Evolutionary conservation across 2,329 filamentous ascomycete species (phyloP).

Genomic region (Gnomoniopsis smithogilvyi): DNA sequence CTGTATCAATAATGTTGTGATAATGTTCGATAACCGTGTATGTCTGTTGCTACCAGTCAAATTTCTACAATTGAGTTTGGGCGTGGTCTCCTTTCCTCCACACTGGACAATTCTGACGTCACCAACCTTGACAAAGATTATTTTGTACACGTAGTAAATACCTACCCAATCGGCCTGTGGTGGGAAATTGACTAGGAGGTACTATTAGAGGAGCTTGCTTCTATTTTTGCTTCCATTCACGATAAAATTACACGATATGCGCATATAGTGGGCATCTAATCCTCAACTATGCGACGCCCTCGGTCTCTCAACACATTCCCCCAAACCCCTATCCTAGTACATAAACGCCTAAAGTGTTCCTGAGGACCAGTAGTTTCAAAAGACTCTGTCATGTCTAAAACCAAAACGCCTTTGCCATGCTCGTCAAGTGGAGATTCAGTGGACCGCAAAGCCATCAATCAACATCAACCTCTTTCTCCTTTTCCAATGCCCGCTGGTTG

Average conservation of each 20-base stretch:
- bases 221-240: not conserved
- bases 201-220: too few species aligned
- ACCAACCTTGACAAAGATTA: too few species aligned
- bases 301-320: not conserved
- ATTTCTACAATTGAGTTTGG: too few species aligned
- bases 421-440: conserved; percentile 14
- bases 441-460: conserved; percentile 3
- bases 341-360: not conserved
- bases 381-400: conserved; percentile 9
- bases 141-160: too few species aligned
- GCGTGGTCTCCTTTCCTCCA: too few species aligned
- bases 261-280: not conserved
- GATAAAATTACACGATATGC: not conserved
- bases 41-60: too few species aligned
- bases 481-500: conserved; percentile 52
- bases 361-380: not conserved
- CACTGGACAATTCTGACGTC: too few species aligned
- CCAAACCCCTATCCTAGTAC: not conserved
- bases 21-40: too few species aligned
- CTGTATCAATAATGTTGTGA: too few species aligned
- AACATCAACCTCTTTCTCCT: conserved; percentile 19
- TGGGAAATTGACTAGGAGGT: too few species aligned
- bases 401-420: conserved; percentile 15
- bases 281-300: conserved; percentile 1
- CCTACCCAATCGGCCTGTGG: too few species aligned